Percentiles rank a stretch among this genome's conserved stretches.
Evolutionary conservation across 768 basidiomycete genomes (phyloP).

Genomic region (Mycena rosella): DNA sequence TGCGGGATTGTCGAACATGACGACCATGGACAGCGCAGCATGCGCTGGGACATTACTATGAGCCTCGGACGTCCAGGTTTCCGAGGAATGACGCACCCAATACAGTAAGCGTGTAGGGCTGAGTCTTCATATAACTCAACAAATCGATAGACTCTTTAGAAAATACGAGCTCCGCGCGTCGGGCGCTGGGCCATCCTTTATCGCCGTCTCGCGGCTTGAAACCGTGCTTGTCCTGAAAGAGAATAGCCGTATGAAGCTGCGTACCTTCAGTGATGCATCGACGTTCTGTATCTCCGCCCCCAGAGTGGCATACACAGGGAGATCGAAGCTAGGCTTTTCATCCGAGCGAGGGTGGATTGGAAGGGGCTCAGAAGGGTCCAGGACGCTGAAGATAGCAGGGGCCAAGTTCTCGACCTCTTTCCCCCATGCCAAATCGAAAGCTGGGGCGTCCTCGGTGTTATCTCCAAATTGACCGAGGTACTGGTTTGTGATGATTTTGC

Average conservation of each 20-base stretch:
- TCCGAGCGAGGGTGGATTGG: constrained; percentile 29
- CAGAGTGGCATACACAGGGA: constrained; percentile 15
- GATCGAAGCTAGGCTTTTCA: constrained; percentile 31
- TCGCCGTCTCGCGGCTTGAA: constrained; percentile 21
- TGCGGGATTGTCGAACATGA: constrained; percentile 39
- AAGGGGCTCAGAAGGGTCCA: constrained; percentile 31
- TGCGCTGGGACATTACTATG: constrained; percentile 30
- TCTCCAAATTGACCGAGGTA: constrained; percentile 33
- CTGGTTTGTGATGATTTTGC: constrained; percentile 33
- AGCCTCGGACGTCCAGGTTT: no score
- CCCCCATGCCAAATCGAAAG: constrained; percentile 33
- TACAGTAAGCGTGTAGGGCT: constrained; percentile 35
- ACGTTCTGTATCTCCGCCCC: constrained; percentile 32
- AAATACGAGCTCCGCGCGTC: constrained; percentile 25
- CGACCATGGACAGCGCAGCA: constrained; percentile 33
- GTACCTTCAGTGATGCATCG: background rate
- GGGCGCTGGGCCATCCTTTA: background rate
- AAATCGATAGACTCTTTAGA: constrained; percentile 30
- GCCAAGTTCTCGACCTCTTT: constrained; percentile 27
- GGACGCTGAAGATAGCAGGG: constrained; percentile 34
- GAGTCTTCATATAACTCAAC: constrained; percentile 23
- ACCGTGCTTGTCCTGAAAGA: constrained; percentile 25
- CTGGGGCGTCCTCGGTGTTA: background rate
- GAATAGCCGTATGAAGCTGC: constrained; percentile 1
- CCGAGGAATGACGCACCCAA: constrained; percentile 21